These are phyloP conservation scores for Barbatosphaeria neglecta DNA, from an alignment of 495 filamentous ascomycete genomes.

Conservation along the genomic window DNA sequence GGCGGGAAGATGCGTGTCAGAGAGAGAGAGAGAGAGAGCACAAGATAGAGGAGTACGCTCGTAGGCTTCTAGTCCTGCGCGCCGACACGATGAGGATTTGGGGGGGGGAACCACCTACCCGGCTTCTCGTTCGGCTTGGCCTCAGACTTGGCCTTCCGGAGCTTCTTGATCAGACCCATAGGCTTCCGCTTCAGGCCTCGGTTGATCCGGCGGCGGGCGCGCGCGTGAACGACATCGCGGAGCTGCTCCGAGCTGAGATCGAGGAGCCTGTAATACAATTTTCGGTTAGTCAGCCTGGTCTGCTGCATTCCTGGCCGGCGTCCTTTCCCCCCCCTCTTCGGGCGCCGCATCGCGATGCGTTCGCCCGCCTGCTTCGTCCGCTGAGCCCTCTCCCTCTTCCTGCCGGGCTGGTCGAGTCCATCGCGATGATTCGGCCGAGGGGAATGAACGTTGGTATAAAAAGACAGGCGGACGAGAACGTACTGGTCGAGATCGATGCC, in stretches of 20 bases:
- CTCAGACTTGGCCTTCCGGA: slow-evolving; percentile 99
- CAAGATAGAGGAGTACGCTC: background rate
- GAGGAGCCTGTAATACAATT: slow-evolving; percentile 56
- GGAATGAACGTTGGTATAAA: too few relatives aligned
- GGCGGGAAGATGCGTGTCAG: too few relatives aligned
- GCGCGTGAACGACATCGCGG: slow-evolving; percentile 97
- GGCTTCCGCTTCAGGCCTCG: slow-evolving; percentile 98
- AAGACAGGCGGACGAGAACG: slow-evolving; percentile 25
- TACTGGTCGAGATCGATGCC: slow-evolving; percentile 99
- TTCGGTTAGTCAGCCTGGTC: slow-evolving; percentile 5
- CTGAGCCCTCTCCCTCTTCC: too few relatives aligned
- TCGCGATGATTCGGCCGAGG: background rate
- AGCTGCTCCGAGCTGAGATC: slow-evolving; percentile 97
- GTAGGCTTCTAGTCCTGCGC: too few relatives aligned
- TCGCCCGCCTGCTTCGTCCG: too few relatives aligned
- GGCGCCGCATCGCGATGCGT: too few relatives aligned
- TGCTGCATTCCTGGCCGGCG: background rate
- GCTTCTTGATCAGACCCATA: slow-evolving; percentile 99
- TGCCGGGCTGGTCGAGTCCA: background rate
- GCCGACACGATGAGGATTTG: too few relatives aligned
- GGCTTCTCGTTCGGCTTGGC: slow-evolving; percentile 99
- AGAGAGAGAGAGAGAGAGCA: slow-evolving; percentile 6
- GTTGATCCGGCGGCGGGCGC: slow-evolving; percentile 97
- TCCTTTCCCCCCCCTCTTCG: background rate
- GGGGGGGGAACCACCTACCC: slow-evolving; percentile 12